Evolutionary conservation across 1,139 yeast species (phyloP).

Genomic region (Kluyveromyces marxianus): DNA sequence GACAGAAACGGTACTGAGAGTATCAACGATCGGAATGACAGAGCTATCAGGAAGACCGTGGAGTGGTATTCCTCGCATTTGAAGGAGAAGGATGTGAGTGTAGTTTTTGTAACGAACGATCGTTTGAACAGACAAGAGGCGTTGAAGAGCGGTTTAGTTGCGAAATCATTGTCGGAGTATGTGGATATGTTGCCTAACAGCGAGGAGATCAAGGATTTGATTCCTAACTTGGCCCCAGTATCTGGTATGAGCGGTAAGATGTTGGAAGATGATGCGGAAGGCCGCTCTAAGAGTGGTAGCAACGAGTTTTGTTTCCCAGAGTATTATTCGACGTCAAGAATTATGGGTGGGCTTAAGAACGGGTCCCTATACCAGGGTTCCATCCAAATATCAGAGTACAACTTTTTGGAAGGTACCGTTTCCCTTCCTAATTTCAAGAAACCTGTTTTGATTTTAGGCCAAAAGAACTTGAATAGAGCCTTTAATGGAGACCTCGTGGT

Average conservation of each 20-base stretch:
- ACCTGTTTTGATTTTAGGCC: conserved; percentile 76
- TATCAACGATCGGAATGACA: conserved; percentile 85
- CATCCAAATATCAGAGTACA: conserved; percentile 74
- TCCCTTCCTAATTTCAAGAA: conserved; percentile 66
- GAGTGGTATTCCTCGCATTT: conserved; percentile 70
- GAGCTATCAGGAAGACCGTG: conserved; percentile 75
- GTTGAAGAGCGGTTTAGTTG: conserved; percentile 42
- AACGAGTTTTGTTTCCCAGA: conserved; percentile 62
- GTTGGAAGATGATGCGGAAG: conserved; percentile 10
- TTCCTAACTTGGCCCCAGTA: conserved; percentile 50
- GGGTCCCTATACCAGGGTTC: conserved; percentile 86
- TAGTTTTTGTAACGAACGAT: conserved; percentile 74
- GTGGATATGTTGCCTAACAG: conserved; percentile 66
- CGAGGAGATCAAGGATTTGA: conserved; percentile 70
- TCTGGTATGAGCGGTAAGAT: conserved; percentile 4
- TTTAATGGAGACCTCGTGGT: conserved; percentile 90
- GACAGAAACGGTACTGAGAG: conserved; percentile 58
- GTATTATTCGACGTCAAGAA: conserved; percentile 70
- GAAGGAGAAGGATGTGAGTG: conserved; percentile 37
- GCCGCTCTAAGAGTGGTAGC: conserved; percentile 18
- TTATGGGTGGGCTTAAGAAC: conserved; percentile 83
- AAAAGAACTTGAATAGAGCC: conserved; percentile 79
- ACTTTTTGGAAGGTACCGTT: conserved; percentile 82
- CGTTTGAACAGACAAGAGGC: conserved; percentile 59
- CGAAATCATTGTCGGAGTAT: conserved; percentile 56